Evolutionary conservation across 129 eudicot genomes (phyloP).

Genomic region (Artemisia annua): DNA sequence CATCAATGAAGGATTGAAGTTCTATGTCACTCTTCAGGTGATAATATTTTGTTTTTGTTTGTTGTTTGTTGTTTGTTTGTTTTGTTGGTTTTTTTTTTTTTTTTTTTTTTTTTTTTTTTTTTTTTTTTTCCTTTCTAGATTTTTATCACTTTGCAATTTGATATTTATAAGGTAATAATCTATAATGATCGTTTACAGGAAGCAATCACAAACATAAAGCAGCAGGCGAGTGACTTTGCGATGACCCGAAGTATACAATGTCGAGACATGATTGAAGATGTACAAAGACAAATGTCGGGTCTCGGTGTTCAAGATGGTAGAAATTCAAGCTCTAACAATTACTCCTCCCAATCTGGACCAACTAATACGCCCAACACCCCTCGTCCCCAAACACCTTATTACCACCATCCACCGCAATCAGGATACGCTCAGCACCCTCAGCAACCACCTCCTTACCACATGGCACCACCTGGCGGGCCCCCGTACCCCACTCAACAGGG

Average conservation of each 20-base stretch:
- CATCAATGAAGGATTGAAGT: slow-evolving; percentile 87
- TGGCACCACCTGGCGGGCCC: slow-evolving; percentile 20
- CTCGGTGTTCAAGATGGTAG: slow-evolving; percentile 71
- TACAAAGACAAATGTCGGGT: slow-evolving; percentile 69
- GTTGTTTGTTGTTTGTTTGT: no score
- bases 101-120: no score
- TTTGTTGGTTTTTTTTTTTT: no score
- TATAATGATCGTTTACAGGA: slow-evolving; percentile 51
- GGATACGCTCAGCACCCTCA: slow-evolving; percentile 43
- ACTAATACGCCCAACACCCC: slow-evolving; percentile 37
- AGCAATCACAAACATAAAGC: slow-evolving; percentile 80
- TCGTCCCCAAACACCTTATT: slow-evolving; percentile 46
- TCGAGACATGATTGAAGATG: slow-evolving; percentile 86
- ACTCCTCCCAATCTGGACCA: slow-evolving; percentile 36
- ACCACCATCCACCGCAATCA: slow-evolving; percentile 55
- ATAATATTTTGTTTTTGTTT: no score
- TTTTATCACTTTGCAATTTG: neutral
- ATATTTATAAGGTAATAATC: neutral
- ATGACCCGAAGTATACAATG: slow-evolving; percentile 94
- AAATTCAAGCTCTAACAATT: slow-evolving; percentile 42
- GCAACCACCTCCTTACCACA: slow-evolving; percentile 61
- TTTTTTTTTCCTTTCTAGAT: neutral
- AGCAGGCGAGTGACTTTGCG: slow-evolving; percentile 83
- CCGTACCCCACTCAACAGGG: slow-evolving; percentile 59
- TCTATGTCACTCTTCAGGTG: slow-evolving; percentile 96